Percentiles rank a stretch among this genome's conserved stretches.
phyloP scores from a whole-genome alignment of 1,284 basidiomycete species.

The Lignosus rhinocerotis region DNA sequence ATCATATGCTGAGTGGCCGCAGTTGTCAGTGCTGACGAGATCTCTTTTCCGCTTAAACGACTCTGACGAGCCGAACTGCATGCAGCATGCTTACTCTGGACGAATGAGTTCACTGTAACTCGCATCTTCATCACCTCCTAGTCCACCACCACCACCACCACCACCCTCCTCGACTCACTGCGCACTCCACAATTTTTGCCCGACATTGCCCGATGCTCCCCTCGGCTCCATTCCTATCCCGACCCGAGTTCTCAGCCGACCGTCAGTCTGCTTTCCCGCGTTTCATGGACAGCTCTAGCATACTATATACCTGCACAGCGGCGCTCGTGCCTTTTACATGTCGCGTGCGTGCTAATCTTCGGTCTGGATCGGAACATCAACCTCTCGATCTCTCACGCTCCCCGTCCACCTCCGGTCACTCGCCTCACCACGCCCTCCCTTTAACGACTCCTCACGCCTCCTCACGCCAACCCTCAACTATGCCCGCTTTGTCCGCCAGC shows the following conservation, averaged over 20 bases:
- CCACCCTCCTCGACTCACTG: neutral
- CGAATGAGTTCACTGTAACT: neutral
- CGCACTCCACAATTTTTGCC: neutral
- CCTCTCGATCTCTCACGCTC: neutral
- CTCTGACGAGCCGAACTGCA: neutral
- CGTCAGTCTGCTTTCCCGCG: neutral
- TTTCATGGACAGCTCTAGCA: constrained; percentile 14
- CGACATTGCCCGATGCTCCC: neutral
- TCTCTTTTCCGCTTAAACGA: neutral
- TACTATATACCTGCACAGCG: constrained; percentile 15
- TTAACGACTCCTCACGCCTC: neutral
- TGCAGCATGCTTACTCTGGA: neutral
- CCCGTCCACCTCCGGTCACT: neutral
- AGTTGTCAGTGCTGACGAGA: neutral
- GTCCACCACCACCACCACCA: neutral
- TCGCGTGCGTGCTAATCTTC: constrained; percentile 13
- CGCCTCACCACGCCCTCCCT: neutral
- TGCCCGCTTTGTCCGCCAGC: neutral
- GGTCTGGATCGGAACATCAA: constrained; percentile 3
- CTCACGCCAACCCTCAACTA: neutral
- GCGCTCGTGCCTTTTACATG: neutral
- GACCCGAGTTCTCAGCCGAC: neutral
- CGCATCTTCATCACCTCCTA: neutral
- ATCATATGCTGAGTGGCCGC: constrained; percentile 27
- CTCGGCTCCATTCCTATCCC: neutral